Percentiles rank a stretch among this genome's conserved stretches.
These are phyloP conservation scores for sorghum (Sorghum bicolor) DNA, from an alignment of 176 grass and related monocot species.

Conservation along the genomic window Sorghum_bicolor_NCBIv3 NC_012877.2:4593501-4594000, in stretches of 20 bases:
- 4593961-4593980: constrained; percentile 11
- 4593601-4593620: background rate
- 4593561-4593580: background rate
- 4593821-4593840: constrained; percentile 28
- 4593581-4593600: background rate
- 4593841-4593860: constrained; percentile 16
- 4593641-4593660: background rate
- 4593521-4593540: background rate
- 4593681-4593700: background rate
- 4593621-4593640: background rate
- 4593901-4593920: background rate
- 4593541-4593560: background rate
- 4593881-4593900: constrained; percentile 36
- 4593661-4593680: background rate
- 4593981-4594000: constrained; percentile 16
- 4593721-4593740: background rate
- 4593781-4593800: constrained; percentile 23
- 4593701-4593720: background rate
- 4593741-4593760: constrained; percentile 2
- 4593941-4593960: constrained; percentile 25
- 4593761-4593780: constrained; percentile 12
- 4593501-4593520: constrained; percentile 2
- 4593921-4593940: constrained; percentile 26
- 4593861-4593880: constrained; percentile 32
- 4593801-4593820: constrained; percentile 33